These are phyloP conservation scores for Pleoardoris graminearum DNA, from an alignment of 2,329 filamentous ascomycete species.

Conservation along the genomic window DNA sequence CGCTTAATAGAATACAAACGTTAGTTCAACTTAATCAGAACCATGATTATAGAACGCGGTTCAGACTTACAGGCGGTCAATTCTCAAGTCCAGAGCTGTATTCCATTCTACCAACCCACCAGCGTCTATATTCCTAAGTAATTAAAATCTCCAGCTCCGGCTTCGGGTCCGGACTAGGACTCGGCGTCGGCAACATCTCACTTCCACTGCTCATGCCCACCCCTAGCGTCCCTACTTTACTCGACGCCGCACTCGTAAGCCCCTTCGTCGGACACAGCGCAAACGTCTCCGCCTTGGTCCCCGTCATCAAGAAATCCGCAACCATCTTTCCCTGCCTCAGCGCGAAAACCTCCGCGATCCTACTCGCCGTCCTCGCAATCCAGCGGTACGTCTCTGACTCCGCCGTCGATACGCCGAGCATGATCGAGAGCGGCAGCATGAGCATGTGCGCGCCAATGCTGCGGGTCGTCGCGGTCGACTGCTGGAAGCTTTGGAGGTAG, in stretches of 20 bases:
- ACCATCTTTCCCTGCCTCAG: slow-evolving; percentile 17
- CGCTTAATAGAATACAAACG: too few species aligned
- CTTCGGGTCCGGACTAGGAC: not conserved
- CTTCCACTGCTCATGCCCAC: not conserved
- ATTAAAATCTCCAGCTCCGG: not conserved
- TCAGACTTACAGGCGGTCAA: too few species aligned
- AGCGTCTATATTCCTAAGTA: too few species aligned
- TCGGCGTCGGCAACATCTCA: not conserved
- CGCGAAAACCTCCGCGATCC: slow-evolving; percentile 17
- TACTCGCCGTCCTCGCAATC: slow-evolving; percentile 13
- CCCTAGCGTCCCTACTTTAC: not conserved
- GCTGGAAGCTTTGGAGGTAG: slow-evolving; percentile 12
- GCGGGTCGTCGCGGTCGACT: slow-evolving; percentile 4
- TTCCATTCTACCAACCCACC: too few species aligned
- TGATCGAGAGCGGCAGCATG: slow-evolving; percentile 20
- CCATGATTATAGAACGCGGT: too few species aligned
- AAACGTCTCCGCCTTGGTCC: not conserved
- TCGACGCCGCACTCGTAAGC: not conserved
- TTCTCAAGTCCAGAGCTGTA: too few species aligned
- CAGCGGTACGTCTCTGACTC: slow-evolving; percentile 9
- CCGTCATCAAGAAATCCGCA: slow-evolving; percentile 13
- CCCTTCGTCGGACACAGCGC: not conserved
- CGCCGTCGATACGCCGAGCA: slow-evolving; percentile 4
- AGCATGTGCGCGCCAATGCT: slow-evolving; percentile 14
- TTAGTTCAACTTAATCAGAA: too few species aligned